Conservation (phyloP, 2,329 filamentous ascomycete genomes). For the Aschersonia sp. region DNA sequence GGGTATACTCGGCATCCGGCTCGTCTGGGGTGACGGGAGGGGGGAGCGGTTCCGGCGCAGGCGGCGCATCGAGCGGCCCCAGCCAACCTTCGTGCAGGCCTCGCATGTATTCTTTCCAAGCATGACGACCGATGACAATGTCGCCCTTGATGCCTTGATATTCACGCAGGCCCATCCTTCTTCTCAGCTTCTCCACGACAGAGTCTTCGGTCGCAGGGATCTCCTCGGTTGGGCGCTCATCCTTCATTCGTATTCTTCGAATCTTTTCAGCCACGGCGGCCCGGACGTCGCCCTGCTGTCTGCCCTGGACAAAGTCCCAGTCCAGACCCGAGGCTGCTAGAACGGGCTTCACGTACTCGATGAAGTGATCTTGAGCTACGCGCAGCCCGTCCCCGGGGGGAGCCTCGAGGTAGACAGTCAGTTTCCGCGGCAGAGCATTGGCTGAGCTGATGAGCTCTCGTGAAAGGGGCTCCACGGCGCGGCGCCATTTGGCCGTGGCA, state of each 20-base stretch:
- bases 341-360: constrained; percentile 89
- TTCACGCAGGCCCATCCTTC: constrained; percentile 51
- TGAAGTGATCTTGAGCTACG: constrained; percentile 83
- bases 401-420: constrained; percentile 75
- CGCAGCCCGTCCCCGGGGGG: constrained; percentile 79
- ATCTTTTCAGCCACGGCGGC: constrained; percentile 79
- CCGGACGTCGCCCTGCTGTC: constrained; percentile 83
- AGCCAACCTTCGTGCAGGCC: constrained; percentile 95
- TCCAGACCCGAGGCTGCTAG: constrained; percentile 81
- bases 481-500: constrained; percentile 74
- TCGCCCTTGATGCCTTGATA: constrained; percentile 69
- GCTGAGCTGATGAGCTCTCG: constrained; percentile 55
- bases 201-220: constrained; percentile 35
- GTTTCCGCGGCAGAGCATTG: constrained; percentile 62
- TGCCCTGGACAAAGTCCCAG: constrained; percentile 90
- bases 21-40: constrained; percentile 12
- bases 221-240: constrained; percentile 34
- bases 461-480: constrained; percentile 71
- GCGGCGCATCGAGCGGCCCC: constrained; percentile 59
- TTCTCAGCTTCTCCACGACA: constrained; percentile 47
- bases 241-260: constrained; percentile 51
- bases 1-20: constrained; percentile 8
- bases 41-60: constrained; percentile 12
- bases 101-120: constrained; percentile 95
- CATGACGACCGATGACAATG: constrained; percentile 76